Conservation (phyloP, 257 asterid species). For the Solanum pimpinellifolium region DNA sequence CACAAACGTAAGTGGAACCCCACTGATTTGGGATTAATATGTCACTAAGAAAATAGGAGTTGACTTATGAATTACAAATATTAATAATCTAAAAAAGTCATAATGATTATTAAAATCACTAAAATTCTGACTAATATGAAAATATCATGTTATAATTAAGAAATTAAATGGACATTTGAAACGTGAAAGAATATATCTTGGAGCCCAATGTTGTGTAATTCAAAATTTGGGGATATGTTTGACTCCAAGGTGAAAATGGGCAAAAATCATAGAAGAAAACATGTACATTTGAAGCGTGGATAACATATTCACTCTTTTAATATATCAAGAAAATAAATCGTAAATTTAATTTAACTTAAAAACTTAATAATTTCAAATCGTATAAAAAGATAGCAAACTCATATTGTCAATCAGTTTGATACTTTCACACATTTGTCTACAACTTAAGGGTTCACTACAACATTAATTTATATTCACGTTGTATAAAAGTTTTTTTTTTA, state of each 20-base stretch:
- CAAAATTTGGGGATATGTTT: background rate
- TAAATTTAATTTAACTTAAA: background rate
- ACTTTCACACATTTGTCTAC: background rate
- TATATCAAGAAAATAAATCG: background rate
- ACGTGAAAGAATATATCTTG: background rate
- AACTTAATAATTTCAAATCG: background rate
- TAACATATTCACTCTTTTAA: background rate
- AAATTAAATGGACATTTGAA: background rate
- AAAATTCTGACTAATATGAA: background rate
- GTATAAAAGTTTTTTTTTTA: background rate
- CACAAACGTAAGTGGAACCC: background rate
- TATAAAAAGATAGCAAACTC: background rate
- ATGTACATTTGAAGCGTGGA: background rate
- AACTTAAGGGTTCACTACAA: background rate
- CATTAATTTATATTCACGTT: background rate
- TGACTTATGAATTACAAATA: background rate
- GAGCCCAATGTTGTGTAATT: background rate
- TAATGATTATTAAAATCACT: background rate
- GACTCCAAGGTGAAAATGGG: background rate
- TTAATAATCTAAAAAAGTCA: background rate
- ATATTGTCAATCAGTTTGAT: background rate
- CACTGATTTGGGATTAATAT: background rate
- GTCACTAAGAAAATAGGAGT: background rate
- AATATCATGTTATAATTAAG: background rate
- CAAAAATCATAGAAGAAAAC: background rate